Percentiles rank a stretch among this genome's conserved stretches.
These are phyloP conservation scores for Chlorella sorokiniana DNA, from an alignment of 139 green algal species.

Conservation along the genomic window DNA sequence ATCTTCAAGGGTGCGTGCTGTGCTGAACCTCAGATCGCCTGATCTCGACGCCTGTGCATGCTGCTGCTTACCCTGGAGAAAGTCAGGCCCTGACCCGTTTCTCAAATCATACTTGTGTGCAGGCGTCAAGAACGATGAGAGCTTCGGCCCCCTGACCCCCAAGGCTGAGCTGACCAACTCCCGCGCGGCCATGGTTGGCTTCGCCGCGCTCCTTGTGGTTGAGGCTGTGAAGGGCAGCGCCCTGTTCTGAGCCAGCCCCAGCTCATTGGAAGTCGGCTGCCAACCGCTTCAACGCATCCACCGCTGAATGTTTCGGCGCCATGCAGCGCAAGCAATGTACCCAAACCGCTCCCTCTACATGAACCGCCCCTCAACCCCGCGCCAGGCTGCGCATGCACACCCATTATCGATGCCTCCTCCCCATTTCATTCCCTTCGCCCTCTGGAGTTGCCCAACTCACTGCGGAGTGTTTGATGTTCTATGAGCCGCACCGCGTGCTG, in stretches of 20 bases:
- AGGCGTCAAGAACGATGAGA: conserved; percentile 32
- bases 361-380: too few relatives aligned
- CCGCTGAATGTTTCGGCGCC: not conserved
- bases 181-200: conserved; percentile 38
- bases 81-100: not conserved
- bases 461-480: not conserved
- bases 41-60: not conserved
- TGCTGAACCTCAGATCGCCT: not conserved
- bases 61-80: not conserved
- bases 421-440: not conserved
- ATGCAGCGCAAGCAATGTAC: not conserved
- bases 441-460: not conserved
- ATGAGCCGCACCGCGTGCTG: not conserved
- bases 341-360: not conserved
- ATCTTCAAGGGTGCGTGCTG: conserved; percentile 34
- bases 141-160: conserved; percentile 42
- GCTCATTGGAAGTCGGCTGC: not conserved
- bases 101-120: not conserved
- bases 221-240: conserved; percentile 28
- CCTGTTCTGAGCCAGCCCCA: conserved; percentile 21
- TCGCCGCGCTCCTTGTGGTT: conserved; percentile 15
- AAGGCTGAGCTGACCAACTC: conserved; percentile 44
- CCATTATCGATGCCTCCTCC: too few relatives aligned
- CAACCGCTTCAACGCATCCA: too few relatives aligned
- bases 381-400: not conserved